Conservation (phyloP, 2,329 filamentous ascomycete genomes). For the Penicillium sp. region DNA sequence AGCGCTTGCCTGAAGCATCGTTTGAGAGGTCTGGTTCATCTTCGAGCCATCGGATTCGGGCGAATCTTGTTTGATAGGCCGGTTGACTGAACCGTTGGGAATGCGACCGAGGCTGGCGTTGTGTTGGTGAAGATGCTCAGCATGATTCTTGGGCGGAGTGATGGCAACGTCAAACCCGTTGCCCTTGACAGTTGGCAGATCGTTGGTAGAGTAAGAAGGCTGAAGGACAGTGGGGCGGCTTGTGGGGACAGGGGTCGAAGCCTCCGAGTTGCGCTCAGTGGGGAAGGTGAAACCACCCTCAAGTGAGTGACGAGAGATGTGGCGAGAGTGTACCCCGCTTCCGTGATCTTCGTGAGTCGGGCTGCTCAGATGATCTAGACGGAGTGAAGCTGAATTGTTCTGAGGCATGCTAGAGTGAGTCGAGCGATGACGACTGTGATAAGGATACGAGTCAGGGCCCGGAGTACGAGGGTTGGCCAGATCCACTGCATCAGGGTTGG, state of each 20-base stretch:
- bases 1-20: slow-evolving; percentile 75
- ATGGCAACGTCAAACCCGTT: slow-evolving; percentile 49
- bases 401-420: slow-evolving; percentile 59
- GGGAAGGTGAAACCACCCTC: slow-evolving; percentile 41
- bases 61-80: slow-evolving; percentile 50
- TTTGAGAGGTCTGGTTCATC: slow-evolving; percentile 61
- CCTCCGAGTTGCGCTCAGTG: slow-evolving; percentile 29
- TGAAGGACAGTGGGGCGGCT: slow-evolving; percentile 56
- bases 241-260: slow-evolving; percentile 23
- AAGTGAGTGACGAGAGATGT: slow-evolving; percentile 45
- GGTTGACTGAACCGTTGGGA: slow-evolving; percentile 64
- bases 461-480: slow-evolving; percentile 69
- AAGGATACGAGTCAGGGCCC: slow-evolving; percentile 64
- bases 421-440: slow-evolving; percentile 67
- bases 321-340: slow-evolving; percentile 32
- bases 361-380: slow-evolving; percentile 36
- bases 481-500: slow-evolving; percentile 77
- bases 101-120: slow-evolving; percentile 80
- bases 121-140: slow-evolving; percentile 65
- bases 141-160: slow-evolving; percentile 56
- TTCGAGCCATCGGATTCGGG: slow-evolving; percentile 49
- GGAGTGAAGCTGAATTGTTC: slow-evolving; percentile 48
- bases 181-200: slow-evolving; percentile 81
- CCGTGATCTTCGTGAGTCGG: slow-evolving; percentile 29
- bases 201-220: slow-evolving; percentile 85